These are phyloP conservation scores for Epichloe sp. DNA, from an alignment of 2,329 filamentous ascomycete species.

Conservation along the genomic window DNA sequence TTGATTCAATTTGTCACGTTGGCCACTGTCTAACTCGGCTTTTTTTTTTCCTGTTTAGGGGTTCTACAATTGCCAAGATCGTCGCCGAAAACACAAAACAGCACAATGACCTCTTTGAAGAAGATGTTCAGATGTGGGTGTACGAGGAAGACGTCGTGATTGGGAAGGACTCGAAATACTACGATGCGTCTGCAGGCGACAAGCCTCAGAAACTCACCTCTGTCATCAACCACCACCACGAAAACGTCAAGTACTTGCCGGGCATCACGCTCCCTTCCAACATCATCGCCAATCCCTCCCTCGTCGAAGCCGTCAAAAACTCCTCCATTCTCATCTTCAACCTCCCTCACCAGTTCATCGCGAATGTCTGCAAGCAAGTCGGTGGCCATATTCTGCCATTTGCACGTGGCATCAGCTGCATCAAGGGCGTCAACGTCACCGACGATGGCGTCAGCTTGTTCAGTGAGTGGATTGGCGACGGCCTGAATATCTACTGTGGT, in stretches of 20 bases:
- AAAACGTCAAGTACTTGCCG: constrained; percentile 98
- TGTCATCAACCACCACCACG: constrained; percentile 83
- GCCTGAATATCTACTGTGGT: constrained; percentile 90
- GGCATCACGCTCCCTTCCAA: constrained; percentile 72
- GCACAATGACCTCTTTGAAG: constrained; percentile 70
- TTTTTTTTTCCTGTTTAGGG: constrained; percentile 39
- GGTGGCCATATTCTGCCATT: constrained; percentile 82
- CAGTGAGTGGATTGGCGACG: constrained; percentile 85
- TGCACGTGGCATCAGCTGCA: constrained; percentile 89
- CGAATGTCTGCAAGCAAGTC: constrained; percentile 70
- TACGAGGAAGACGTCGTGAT: constrained; percentile 82
- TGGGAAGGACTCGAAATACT: constrained; percentile 57
- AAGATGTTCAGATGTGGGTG: constrained; percentile 96
- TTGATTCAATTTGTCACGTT: not conserved
- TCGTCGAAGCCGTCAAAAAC: constrained; percentile 66
- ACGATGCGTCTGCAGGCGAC: constrained; percentile 48
- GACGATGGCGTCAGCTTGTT: constrained; percentile 80
- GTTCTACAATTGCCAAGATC: constrained; percentile 94
- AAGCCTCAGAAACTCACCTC: constrained; percentile 75
- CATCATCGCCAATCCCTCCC: constrained; percentile 69
- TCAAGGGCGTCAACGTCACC: constrained; percentile 92
- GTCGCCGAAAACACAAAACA: constrained; percentile 80
- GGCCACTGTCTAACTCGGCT: not conserved
- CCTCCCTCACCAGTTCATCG: constrained; percentile 91
- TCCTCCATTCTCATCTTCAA: constrained; percentile 93